These are phyloP conservation scores for Scleroderma citrinum DNA, from an alignment of 768 basidiomycete genomes.

Conservation along the genomic window DNA sequence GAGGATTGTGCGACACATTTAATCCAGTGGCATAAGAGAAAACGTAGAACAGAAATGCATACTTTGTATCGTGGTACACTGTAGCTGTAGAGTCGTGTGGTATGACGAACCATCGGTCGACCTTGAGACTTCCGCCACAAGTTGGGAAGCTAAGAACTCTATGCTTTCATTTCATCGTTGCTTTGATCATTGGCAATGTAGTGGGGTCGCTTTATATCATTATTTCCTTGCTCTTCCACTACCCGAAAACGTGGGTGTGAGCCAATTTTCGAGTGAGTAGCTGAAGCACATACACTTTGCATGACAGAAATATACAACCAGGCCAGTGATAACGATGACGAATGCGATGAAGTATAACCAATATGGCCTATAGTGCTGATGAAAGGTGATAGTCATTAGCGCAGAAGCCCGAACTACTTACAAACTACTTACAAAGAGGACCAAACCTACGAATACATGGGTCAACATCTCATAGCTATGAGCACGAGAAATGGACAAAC, in stretches of 20 bases:
- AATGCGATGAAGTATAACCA: conserved; percentile 82
- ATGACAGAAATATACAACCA: conserved; percentile 77
- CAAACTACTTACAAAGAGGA: conserved; percentile 4
- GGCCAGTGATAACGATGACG: conserved; percentile 55
- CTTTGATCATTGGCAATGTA: not conserved
- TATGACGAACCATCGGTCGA: too few relatives aligned
- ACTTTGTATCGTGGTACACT: too few relatives aligned
- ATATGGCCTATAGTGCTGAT: conserved; percentile 68
- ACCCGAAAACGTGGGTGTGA: not conserved
- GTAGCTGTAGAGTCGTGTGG: too few relatives aligned
- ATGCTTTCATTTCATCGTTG: not conserved
- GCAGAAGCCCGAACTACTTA: too few relatives aligned
- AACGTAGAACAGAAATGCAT: too few relatives aligned
- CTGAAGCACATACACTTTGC: conserved; percentile 53
- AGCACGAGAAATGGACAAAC: not conserved
- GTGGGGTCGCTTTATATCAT: not conserved
- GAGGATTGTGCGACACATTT: too few relatives aligned
- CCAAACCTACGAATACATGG: not conserved
- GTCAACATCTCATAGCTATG: not conserved
- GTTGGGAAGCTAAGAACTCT: not conserved
- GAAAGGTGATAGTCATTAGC: not conserved
- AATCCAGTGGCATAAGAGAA: too few relatives aligned
- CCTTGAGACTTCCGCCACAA: too few relatives aligned
- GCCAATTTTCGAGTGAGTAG: not conserved
- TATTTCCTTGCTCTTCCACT: not conserved